Conservation (phyloP, 371 early-diverging fungal species). For the Lichtheimia hyalospora region DNA sequence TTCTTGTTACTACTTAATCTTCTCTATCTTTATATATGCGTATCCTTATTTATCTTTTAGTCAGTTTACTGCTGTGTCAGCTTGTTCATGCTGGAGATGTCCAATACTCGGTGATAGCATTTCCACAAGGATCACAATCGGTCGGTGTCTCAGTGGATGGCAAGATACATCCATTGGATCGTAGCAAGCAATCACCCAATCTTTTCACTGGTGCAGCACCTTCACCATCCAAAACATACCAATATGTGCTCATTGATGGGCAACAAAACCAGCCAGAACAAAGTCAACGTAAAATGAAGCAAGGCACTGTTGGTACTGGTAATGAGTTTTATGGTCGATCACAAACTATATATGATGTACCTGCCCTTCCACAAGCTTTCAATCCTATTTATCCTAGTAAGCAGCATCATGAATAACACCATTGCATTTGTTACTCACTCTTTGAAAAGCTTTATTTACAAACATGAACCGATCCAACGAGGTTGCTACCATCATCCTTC, state of each 20-base stretch:
- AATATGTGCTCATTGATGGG: conserved; percentile 21
- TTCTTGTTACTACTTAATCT: no score
- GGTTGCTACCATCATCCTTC: conserved; percentile 18
- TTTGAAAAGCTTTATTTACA: conserved; percentile 21
- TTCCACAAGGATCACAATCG: conserved; percentile 24
- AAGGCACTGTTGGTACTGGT: conserved; percentile 39
- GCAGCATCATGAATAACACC: background rate
- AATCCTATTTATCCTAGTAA: conserved; percentile 38
- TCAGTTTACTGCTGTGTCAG: background rate
- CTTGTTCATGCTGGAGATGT: conserved; percentile 23
- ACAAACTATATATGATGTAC: conserved; percentile 35
- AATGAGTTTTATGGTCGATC: conserved; percentile 51
- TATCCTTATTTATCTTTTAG: no score
- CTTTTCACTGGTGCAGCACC: conserved; percentile 35
- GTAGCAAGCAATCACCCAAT: conserved; percentile 15
- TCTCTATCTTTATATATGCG: no score
- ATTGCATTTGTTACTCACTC: background rate
- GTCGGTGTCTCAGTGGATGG: conserved; percentile 31
- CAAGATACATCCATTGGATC: conserved; percentile 17
- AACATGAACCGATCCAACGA: conserved; percentile 32
- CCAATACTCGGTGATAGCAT: conserved; percentile 38
- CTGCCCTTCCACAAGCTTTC: conserved; percentile 51
- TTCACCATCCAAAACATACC: conserved; percentile 18
- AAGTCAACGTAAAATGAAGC: conserved; percentile 25
- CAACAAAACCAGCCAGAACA: conserved; percentile 18